phyloP scores from a whole-genome alignment of 805 yeast species.

The Hanseniaspora clermontiae region DNA sequence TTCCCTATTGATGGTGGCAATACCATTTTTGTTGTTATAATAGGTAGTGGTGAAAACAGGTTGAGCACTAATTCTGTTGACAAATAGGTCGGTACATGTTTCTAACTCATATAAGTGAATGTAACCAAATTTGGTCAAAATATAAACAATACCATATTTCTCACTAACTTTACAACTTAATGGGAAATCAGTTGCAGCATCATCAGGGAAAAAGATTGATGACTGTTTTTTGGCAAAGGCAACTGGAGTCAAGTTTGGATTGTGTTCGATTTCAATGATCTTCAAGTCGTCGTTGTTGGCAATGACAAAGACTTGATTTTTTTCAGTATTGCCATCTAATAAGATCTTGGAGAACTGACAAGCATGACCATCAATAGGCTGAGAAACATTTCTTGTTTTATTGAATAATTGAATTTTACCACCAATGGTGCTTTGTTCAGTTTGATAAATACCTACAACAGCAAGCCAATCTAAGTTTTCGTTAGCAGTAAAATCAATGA shows the following conservation, averaged over 20 bases:
- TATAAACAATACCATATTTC: conserved; percentile 73
- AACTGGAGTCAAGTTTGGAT: conserved; percentile 63
- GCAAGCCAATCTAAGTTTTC: conserved; percentile 83
- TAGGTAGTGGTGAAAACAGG: conserved; percentile 82
- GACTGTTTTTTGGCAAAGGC: conserved; percentile 72
- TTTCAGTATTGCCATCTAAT: conserved; percentile 55
- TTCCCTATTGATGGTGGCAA: conserved; percentile 81
- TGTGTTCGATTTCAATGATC: conserved; percentile 92
- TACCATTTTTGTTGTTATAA: conserved; percentile 64
- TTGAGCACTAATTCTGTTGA: conserved; percentile 91
- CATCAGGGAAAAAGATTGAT: conserved; percentile 93
- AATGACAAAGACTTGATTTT: conserved; percentile 77
- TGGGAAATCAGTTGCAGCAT: conserved; percentile 93
- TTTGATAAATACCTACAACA: conserved; percentile 87
- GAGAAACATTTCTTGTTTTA: conserved; percentile 80
- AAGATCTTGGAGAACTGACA: conserved; percentile 71
- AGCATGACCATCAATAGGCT: conserved; percentile 96
- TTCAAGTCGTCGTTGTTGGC: conserved; percentile 81
- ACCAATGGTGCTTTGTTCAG: conserved; percentile 71
- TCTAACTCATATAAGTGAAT: conserved; percentile 91
- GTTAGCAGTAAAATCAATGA: conserved; percentile 80
- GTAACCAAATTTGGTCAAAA: conserved; percentile 91
- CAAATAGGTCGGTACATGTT: conserved; percentile 81
- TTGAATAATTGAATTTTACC: conserved; percentile 93
- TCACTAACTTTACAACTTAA: conserved; percentile 77